Base-by-base conservation (phyloP, 2,329 filamentous ascomycete genomes). In the Ceratocystis cubensis region DNA sequence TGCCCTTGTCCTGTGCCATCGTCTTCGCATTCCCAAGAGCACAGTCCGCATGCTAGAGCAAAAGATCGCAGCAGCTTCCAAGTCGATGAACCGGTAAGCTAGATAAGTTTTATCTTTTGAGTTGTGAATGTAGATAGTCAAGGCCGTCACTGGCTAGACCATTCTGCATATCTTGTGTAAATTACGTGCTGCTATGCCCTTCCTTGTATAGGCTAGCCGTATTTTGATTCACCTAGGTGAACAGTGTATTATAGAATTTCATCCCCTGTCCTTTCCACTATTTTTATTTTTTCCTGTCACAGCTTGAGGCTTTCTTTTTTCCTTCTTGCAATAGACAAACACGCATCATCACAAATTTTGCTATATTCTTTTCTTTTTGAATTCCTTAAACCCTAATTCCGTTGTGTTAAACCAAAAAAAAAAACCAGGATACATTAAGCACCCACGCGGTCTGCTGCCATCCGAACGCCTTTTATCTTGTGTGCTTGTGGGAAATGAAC, bases 1-100 rank as follows among this genome's bases (percentile, higher is more conserved):
- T 57, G 87, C 87, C 0, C 78, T 96, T 25, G 82, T 96, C 0
- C 78, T 96, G 46, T 89, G 89, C 10, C 91, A 87, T 71, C 82
- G 91, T 50, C 76, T 95, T 66, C 89, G 88, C 77, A 80, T 92
- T 65, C 89, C 91, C 1, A 84, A 81, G 70, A 78, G 84, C 37
- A 85, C 85, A 1, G 75, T 88, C 63, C 81, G 79, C 65, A 73
- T 89, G 68, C 76, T 91, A 33, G 77, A 84, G 74, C 79, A 78
- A 73, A 78, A 76, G 63, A 62, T 83, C 69, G 50, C 50, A 45
- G 65, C 66, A n/a, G 50, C 56, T 20, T 63, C 65, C 28, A 69
- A 68, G 61, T 66, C 50, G 64, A 61, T 68, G 66, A 69, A 33
- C 46, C 65, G 41, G 50, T 17, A 22, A 67, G 33, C 37, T 41